Conservation (phyloP, 2,329 filamentous ascomycete genomes). For the Penicillium sp. region DNA sequence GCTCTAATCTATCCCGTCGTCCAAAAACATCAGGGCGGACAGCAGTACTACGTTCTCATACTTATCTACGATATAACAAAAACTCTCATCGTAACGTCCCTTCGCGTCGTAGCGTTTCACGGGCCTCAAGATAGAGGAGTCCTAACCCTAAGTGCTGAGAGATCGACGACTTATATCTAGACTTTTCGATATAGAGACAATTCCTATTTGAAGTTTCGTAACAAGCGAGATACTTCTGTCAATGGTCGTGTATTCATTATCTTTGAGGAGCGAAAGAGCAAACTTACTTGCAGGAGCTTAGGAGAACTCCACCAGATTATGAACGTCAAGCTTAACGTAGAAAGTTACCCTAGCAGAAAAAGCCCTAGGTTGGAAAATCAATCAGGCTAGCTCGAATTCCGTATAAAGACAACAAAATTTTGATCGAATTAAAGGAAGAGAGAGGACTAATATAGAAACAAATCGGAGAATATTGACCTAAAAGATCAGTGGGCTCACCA, state of each 20-base stretch:
- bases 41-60: neutral
- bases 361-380: constrained; percentile 6
- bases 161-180: neutral
- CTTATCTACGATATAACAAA: neutral
- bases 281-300: constrained; percentile 3
- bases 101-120: neutral
- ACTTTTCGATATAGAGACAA: constrained; percentile 13
- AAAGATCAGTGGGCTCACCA: constrained; percentile 13
- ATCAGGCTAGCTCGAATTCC: neutral
- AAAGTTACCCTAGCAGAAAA: constrained; percentile 5
- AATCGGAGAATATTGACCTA: constrained; percentile 15
- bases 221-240: constrained; percentile 11
- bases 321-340: constrained; percentile 6
- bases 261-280: constrained; percentile 14
- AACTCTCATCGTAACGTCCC: neutral
- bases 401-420: constrained; percentile 12
- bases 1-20: neutral
- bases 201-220: constrained; percentile 17
- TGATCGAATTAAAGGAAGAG: constrained; percentile 18
- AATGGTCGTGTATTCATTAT: constrained; percentile 17
- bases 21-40: neutral
- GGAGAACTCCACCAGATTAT: neutral
- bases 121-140: neutral
- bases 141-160: neutral
- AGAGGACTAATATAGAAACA: constrained; percentile 7